Conservation (phyloP, 495 filamentous ascomycete genomes). For the Penicillium paradoxum region DNA sequence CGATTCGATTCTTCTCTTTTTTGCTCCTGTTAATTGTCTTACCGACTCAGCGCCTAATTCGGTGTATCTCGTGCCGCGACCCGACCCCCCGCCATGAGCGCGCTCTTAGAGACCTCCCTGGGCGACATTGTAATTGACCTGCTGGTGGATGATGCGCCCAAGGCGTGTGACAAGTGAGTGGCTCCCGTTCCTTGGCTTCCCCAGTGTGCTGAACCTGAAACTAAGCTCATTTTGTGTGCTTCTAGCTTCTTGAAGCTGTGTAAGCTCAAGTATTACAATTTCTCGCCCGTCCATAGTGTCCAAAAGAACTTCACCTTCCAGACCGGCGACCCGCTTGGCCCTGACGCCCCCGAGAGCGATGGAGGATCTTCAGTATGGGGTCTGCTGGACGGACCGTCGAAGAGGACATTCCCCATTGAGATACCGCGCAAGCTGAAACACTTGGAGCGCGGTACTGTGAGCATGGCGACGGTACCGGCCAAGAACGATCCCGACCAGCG, state of each 20-base stretch:
- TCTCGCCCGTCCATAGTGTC: constrained; percentile 79
- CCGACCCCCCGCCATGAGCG: constrained; percentile 53
- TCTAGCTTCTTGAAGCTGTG: constrained; percentile 93
- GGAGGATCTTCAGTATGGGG: constrained; percentile 93
- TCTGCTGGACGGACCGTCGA: constrained; percentile 62
- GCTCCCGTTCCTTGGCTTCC: constrained; percentile 14
- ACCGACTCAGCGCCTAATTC: not conserved
- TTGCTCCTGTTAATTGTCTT: not conserved
- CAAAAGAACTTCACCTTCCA: constrained; percentile 93
- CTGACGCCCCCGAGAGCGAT: constrained; percentile 74
- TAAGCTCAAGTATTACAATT: constrained; percentile 98
- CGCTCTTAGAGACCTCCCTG: constrained; percentile 82
- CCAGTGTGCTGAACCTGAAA: constrained; percentile 39
- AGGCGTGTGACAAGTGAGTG: constrained; percentile 85
- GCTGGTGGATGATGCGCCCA: constrained; percentile 78
- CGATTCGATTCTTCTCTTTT: constrained; percentile 1
- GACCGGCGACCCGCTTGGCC: constrained; percentile 88
- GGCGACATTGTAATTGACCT: constrained; percentile 94
- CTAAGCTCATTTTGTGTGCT: constrained; percentile 44
- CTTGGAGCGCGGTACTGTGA: constrained; percentile 79
- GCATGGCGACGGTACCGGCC: constrained; percentile 83
- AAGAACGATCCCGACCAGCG: constrained; percentile 73
- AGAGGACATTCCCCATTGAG: constrained; percentile 75
- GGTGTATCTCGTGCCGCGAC: not conserved
- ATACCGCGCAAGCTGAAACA: constrained; percentile 83